Percentiles rank a stretch among this genome's conserved stretches.
Evolutionary conservation across 768 basidiomycete species (phyloP).

Genomic region (Agrocybe chaxingu): DNA sequence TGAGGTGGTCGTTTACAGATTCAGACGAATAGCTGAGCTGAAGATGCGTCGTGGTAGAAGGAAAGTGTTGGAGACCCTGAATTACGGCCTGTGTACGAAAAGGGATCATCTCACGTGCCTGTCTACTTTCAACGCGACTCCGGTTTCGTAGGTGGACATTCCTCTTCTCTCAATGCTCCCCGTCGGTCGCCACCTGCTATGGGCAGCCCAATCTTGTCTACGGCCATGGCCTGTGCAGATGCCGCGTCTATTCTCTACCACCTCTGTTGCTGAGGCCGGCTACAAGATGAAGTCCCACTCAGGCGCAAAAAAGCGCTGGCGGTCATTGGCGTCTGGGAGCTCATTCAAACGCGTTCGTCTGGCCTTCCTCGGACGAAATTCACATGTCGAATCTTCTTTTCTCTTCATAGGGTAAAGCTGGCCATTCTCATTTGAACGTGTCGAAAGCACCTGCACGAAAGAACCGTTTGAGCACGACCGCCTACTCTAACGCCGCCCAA

Average conservation of each 20-base stretch:
- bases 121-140: not conserved
- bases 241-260: constrained; percentile 57
- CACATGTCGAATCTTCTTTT: not conserved
- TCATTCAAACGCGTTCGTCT: constrained; percentile 71
- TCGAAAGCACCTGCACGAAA: constrained; percentile 62
- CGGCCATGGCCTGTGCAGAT: constrained; percentile 15
- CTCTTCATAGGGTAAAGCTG: constrained; percentile 56
- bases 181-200: constrained; percentile 20
- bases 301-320: constrained; percentile 81
- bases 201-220: constrained; percentile 22
- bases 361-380: not conserved
- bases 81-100: not conserved
- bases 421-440: constrained; percentile 70
- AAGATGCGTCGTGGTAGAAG: not conserved
- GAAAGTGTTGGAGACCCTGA: not conserved
- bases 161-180: constrained; percentile 17
- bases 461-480: constrained; percentile 62
- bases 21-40: not conserved
- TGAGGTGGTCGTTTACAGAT: not conserved
- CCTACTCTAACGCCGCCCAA: constrained; percentile 65
- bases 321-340: constrained; percentile 58
- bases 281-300: constrained; percentile 82
- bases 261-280: constrained; percentile 48
- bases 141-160: not conserved
- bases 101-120: constrained; percentile 8